Percentiles rank a stretch among this genome's conserved stretches.
phyloP scores from a whole-genome alignment of 257 asterid genomes.

The Penstemon barbatus region DNA sequence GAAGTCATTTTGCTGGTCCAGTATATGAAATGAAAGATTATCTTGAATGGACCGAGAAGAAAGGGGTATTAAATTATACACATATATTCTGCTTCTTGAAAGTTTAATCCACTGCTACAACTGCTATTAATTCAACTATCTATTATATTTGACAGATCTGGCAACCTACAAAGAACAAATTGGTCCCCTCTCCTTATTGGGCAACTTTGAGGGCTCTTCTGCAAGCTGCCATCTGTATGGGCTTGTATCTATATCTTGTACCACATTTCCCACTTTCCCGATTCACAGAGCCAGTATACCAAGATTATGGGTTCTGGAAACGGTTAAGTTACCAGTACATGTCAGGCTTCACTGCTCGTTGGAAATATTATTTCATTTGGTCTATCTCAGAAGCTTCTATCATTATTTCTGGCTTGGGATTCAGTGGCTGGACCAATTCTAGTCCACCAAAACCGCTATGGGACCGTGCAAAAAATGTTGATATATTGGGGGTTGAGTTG shows the following conservation, averaged over 20 bases:
- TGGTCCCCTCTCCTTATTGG: constrained; percentile 75
- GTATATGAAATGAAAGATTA: constrained; percentile 94
- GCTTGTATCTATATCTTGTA: constrained; percentile 79
- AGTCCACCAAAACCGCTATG: constrained; percentile 70
- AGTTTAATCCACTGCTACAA: not conserved
- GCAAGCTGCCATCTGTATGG: constrained; percentile 92
- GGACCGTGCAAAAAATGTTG: constrained; percentile 98
- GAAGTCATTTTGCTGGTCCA: constrained; percentile 99
- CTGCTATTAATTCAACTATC: constrained; percentile 19
- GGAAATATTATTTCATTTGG: constrained; percentile 99
- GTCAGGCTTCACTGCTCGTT: constrained; percentile 93
- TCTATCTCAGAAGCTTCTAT: constrained; percentile 93
- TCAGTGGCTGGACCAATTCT: constrained; percentile 93
- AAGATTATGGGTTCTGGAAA: constrained; percentile 86
- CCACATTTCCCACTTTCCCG: constrained; percentile 83
- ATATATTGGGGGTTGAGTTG: constrained; percentile 85
- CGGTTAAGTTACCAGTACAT: constrained; percentile 79
- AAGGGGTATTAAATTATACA: constrained; percentile 61
- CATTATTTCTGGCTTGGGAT: constrained; percentile 91
- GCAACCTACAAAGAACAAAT: constrained; percentile 64
- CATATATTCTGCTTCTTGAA: constrained; percentile 1
- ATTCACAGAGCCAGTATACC: constrained; percentile 75
- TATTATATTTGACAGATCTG: constrained; percentile 56
- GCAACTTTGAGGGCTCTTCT: constrained; percentile 84
- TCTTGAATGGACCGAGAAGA: constrained; percentile 87